Percentiles rank a stretch among this genome's conserved stretches.
These are phyloP conservation scores for Neonectria faginata DNA, from an alignment of 2,329 filamentous ascomycete genomes.

Conservation along the genomic window DNA sequence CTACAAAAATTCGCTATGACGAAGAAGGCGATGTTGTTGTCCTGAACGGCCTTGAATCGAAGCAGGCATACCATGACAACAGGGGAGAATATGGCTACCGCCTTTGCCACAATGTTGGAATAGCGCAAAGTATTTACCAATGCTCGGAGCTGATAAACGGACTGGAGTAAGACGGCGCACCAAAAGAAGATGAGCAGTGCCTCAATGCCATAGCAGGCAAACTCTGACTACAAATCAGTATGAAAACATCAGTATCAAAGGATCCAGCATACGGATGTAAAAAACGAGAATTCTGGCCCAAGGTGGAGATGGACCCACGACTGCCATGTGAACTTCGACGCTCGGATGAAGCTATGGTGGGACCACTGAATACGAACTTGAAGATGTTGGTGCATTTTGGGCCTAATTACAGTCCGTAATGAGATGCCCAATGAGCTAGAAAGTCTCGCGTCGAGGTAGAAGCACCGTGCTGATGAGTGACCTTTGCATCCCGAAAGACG, in stretches of 20 bases:
- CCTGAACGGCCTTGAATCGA: slow-evolving; percentile 12
- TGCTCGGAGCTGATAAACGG: slow-evolving; percentile 19
- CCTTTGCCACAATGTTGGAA: slow-evolving; percentile 20
- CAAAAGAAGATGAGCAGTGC: slow-evolving; percentile 60
- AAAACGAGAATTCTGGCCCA: slow-evolving; percentile 48
- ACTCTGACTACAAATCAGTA: slow-evolving; percentile 51
- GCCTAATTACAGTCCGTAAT: slow-evolving; percentile 5
- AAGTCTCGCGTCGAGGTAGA: background rate
- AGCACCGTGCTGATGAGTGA: background rate
- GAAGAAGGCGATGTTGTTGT: slow-evolving; percentile 19
- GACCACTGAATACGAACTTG: background rate
- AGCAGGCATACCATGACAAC: slow-evolving; percentile 13
- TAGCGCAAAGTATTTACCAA: slow-evolving; percentile 19
- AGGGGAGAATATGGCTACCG: slow-evolving; percentile 19
- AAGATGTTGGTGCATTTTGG: slow-evolving; percentile 6
- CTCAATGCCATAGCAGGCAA: slow-evolving; percentile 64
- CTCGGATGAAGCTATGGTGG: slow-evolving; percentile 20
- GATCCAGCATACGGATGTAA: slow-evolving; percentile 58
- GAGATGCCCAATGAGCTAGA: background rate
- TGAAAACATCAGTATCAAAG: background rate
- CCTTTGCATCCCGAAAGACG: background rate
- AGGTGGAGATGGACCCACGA: slow-evolving; percentile 24
- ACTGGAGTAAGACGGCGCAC: slow-evolving; percentile 45
- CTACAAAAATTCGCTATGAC: slow-evolving; percentile 25
- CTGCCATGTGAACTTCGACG: slow-evolving; percentile 16